These are phyloP conservation scores for Peltaster fructicola DNA, from an alignment of 2,329 filamentous ascomycete species.

Conservation along the genomic window DNA sequence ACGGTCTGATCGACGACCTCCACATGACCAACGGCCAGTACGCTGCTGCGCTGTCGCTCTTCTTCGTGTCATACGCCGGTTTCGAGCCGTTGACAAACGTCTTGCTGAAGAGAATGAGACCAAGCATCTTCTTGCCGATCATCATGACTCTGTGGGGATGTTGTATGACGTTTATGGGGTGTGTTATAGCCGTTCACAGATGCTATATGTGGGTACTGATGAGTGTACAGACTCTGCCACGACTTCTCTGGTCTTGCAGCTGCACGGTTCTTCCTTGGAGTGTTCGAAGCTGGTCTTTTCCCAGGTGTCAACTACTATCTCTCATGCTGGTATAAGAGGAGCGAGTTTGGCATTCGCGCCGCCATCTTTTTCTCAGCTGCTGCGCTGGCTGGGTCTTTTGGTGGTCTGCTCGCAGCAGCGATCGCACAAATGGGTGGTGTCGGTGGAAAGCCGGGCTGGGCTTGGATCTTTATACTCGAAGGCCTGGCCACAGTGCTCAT, in stretches of 20 bases:
- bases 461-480: slow-evolving; percentile 20
- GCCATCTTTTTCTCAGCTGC: slow-evolving; percentile 74
- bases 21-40: slow-evolving; percentile 48
- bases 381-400: slow-evolving; percentile 61
- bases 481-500: slow-evolving; percentile 53
- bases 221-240: too few species aligned
- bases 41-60: slow-evolving; percentile 61
- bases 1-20: slow-evolving; percentile 39
- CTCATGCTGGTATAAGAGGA: slow-evolving; percentile 65
- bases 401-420: slow-evolving; percentile 52
- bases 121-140: slow-evolving; percentile 53
- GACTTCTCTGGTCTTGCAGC: slow-evolving; percentile 14
- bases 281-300: slow-evolving; percentile 28
- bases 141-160: slow-evolving; percentile 68
- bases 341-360: slow-evolving; percentile 62
- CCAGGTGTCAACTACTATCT: slow-evolving; percentile 67
- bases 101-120: slow-evolving; percentile 55
- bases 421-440: slow-evolving; percentile 53
- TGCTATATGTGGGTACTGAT: too few species aligned
- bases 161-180: slow-evolving; percentile 37
- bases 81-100: slow-evolving; percentile 68
- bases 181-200: too few species aligned
- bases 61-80: slow-evolving; percentile 71
- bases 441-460: slow-evolving; percentile 22
- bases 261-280: slow-evolving; percentile 15